These are phyloP conservation scores for Mucor plumbeus DNA, from an alignment of 371 early-diverging fungal genomes.

Conservation along the genomic window DNA sequence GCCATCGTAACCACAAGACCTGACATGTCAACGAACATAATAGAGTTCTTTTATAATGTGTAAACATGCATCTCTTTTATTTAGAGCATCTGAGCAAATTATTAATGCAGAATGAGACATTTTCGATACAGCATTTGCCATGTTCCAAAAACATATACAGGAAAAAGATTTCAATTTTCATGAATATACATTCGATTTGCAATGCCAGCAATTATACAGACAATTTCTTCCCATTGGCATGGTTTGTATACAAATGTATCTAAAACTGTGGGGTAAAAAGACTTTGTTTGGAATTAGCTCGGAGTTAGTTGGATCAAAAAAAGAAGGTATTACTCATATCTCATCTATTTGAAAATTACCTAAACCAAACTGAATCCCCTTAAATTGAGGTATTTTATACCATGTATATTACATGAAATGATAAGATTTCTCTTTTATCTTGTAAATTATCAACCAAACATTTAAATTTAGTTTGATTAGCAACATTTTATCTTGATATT, in stretches of 20 bases:
- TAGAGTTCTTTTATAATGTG: too few relatives aligned
- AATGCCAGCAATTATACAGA: background rate
- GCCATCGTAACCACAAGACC: slow-evolving; percentile 1
- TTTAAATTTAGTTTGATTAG: too few relatives aligned
- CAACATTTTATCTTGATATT: too few relatives aligned
- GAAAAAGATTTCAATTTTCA: background rate
- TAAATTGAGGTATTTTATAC: slow-evolving; percentile 1
- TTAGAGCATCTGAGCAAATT: background rate
- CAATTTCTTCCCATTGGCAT: background rate
- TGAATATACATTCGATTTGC: too few relatives aligned
- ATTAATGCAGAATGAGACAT: slow-evolving; percentile 1
- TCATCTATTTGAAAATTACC: slow-evolving; percentile 7
- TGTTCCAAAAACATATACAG: slow-evolving; percentile 2
- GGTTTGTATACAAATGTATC: background rate
- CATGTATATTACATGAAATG: background rate
- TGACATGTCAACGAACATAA: background rate
- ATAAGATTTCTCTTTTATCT: too few relatives aligned
- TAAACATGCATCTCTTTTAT: background rate
- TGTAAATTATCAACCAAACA: too few relatives aligned
- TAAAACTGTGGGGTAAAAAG: background rate
- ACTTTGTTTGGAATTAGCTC: background rate
- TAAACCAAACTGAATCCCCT: slow-evolving; percentile 5
- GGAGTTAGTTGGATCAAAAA: slow-evolving; percentile 10
- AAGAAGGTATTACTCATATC: background rate
- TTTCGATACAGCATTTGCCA: background rate